These are phyloP conservation scores for Erodium trifolium DNA, from an alignment of 441 rosid genomes.

Conservation along the genomic window DNA sequence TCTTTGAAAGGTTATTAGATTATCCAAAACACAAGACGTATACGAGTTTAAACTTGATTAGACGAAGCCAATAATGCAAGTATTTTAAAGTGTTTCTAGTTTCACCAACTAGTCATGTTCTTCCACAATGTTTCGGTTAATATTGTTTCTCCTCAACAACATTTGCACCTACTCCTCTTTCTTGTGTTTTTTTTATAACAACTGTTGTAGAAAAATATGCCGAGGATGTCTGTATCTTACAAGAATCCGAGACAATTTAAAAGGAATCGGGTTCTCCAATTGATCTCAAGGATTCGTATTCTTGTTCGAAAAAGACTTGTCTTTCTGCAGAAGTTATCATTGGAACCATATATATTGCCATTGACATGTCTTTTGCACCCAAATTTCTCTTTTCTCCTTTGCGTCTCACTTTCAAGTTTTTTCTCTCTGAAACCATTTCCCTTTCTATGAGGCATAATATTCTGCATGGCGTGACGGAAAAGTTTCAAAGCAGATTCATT, in stretches of 20 bases:
- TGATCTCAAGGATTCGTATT: constrained; percentile 27
- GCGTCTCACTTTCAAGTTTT: neutral
- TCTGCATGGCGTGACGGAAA: constrained; percentile 16
- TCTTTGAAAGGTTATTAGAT: too few species aligned
- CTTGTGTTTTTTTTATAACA: constrained; percentile 29
- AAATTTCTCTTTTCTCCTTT: constrained; percentile 5
- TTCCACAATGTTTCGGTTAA: constrained; percentile 31
- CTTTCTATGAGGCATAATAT: constrained; percentile 17
- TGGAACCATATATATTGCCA: neutral
- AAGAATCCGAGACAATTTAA: constrained; percentile 12
- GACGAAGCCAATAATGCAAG: constrained; percentile 8
- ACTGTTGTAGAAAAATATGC: constrained; percentile 28
- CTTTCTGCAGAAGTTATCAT: constrained; percentile 21
- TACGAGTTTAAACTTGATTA: too few species aligned
- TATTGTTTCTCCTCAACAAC: constrained; percentile 25
- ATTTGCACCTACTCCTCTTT: constrained; percentile 37
- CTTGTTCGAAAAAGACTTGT: constrained; percentile 23
- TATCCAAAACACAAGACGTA: too few species aligned
- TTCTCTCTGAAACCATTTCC: constrained; percentile 21
- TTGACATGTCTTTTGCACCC: constrained; percentile 4
- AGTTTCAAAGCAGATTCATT: neutral
- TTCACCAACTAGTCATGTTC: constrained; percentile 35
- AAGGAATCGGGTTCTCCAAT: constrained; percentile 40
- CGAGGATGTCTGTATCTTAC: constrained; percentile 36
- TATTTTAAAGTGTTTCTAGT: constrained; percentile 15